These are phyloP conservation scores for Antitrichia curtipendula DNA, from an alignment of 225 moss, liverwort and hornwort genomes.

Conservation along the genomic window DNA sequence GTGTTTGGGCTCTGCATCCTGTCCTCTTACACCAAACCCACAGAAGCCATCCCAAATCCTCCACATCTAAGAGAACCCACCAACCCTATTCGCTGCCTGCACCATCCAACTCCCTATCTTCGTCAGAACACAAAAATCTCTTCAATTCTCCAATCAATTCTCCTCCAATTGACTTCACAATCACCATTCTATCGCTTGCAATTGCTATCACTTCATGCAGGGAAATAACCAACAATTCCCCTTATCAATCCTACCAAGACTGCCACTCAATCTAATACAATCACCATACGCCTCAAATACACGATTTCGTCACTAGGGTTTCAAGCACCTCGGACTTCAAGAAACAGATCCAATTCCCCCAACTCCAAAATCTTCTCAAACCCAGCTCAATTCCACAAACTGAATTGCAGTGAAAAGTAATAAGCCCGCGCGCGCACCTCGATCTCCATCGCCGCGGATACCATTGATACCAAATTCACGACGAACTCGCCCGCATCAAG, in stretches of 20 bases:
- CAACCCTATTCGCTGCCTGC: conserved; percentile 7
- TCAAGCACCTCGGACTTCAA: not conserved
- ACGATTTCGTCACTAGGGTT: not conserved
- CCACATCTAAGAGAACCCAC: conserved; percentile 10
- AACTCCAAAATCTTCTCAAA: not conserved
- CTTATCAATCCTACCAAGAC: not conserved
- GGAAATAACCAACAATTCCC: not conserved
- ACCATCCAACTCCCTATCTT: not conserved
- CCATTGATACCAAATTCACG: not conserved
- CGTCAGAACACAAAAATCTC: not conserved
- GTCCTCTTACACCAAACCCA: conserved; percentile 15
- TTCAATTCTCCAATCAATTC: not conserved
- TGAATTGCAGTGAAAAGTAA: not conserved
- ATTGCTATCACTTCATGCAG: not conserved
- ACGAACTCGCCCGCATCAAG: not conserved
- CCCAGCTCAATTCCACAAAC: not conserved
- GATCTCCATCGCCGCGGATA: not conserved
- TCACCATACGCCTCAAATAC: not conserved
- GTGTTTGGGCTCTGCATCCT: conserved; percentile 41
- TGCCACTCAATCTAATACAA: not conserved
- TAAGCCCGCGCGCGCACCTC: not conserved
- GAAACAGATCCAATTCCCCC: not conserved
- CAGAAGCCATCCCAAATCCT: conserved; percentile 13
- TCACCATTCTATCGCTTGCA: not conserved
- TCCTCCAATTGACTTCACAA: not conserved